A percentile compares a stretch with the other conserved stretches of the same genome.
phyloP scores from a whole-genome alignment of 495 filamentous ascomycete species.

The Penicillium paxilli region DNA sequence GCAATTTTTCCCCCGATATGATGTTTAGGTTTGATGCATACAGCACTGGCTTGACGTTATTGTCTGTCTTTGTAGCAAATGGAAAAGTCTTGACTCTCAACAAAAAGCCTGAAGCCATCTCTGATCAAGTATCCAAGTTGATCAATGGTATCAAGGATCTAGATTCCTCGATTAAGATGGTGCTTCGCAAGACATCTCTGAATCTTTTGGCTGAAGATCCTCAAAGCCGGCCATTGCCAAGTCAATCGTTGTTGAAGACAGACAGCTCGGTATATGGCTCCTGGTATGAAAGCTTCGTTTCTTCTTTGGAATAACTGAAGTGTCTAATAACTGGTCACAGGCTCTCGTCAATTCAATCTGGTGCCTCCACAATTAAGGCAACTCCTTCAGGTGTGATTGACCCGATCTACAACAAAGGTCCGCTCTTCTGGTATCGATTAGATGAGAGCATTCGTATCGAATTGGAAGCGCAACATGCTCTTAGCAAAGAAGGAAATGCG shows the following conservation, averaged over 20 bases:
- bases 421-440: slow-evolving; percentile 22
- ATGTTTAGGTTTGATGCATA: slow-evolving; percentile 22
- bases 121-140: slow-evolving; percentile 1
- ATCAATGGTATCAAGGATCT: slow-evolving; percentile 9
- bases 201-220: slow-evolving; percentile 17
- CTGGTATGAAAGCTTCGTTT: slow-evolving; percentile 7
- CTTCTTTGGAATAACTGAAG: neutral
- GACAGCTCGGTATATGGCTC: slow-evolving; percentile 15
- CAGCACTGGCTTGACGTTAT: slow-evolving; percentile 16
- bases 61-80: slow-evolving; percentile 15
- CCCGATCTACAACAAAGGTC: slow-evolving; percentile 24
- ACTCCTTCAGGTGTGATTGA: slow-evolving; percentile 15
- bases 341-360: slow-evolving; percentile 9
- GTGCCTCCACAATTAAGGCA: neutral
- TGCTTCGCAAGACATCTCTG: slow-evolving; percentile 10
- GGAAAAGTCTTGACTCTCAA: slow-evolving; percentile 7
- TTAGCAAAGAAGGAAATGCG: slow-evolving; percentile 8
- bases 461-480: slow-evolving; percentile 16
- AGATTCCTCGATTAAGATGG: slow-evolving; percentile 3
- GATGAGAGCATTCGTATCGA: slow-evolving; percentile 16
- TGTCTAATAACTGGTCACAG: neutral
- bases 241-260: slow-evolving; percentile 10
- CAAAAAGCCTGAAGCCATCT: neutral
- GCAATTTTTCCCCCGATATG: slow-evolving; percentile 8
- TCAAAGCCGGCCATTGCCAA: slow-evolving; percentile 11